Base-by-base conservation (phyloP, 768 basidiomycete species). In the Auriculariales sp. region DNA sequence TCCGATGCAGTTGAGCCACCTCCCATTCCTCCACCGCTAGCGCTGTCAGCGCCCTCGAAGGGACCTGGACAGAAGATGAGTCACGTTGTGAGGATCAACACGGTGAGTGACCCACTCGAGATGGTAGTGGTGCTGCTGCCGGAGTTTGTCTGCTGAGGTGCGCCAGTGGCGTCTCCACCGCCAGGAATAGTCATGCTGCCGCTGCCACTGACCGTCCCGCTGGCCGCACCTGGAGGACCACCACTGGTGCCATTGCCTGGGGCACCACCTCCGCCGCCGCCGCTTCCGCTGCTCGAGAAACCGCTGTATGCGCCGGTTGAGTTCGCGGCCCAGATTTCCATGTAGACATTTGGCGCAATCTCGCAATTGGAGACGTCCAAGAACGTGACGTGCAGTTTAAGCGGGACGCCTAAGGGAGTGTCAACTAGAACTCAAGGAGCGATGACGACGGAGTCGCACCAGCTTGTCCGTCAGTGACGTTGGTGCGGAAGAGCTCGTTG, bases 261-360 rank as follows among this genome's bases (percentile, higher is more conserved):
- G 9, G 19, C 19, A 19, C 39, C 39, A 25, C 39, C 19, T 19
- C 0, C 0, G 15, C 39, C 22, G 1, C 17, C 17, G 36, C 36
- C 17, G 36, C 36, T 22, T 14, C 36, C 17, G 31, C 31, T 15
- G 31, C 31, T 15, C 31, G 31, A 32, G 39, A 44, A 44, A 25
- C 39, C 39, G 39, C 39, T 44, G 39, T 44, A 44, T 19, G 27
- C 22, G 17, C 39, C 39, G 14, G 39, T 44, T 25, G 39, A 44
- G 22, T 44, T 44, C 10, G 39, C 39, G 10, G 39, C 39, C 39
- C 39, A 44, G 39, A 44, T 44, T 25, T 44, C 39, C 39, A 44
- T 44, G 22, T 25, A 44, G 0, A 44, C 9, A 15, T 44, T 44
- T 25, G 39, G 39, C 39, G 39, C 39, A 25, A 44, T 19, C 24